Conservation (phyloP, 305 asterid genomes). For the Rubia peregrina region DNA sequence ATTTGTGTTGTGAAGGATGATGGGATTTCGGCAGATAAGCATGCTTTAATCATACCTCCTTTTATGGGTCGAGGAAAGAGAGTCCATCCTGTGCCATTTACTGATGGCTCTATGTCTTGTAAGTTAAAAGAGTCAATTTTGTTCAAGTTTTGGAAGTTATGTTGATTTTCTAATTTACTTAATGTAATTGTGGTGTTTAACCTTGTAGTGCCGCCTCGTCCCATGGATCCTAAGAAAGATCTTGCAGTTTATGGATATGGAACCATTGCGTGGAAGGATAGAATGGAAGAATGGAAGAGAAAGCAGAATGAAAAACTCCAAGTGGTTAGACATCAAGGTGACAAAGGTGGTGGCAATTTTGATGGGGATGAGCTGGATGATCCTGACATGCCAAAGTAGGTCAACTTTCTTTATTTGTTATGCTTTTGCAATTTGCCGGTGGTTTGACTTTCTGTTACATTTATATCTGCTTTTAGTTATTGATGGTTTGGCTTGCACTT, state of each 20-base stretch:
- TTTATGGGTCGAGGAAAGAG: conserved; percentile 65
- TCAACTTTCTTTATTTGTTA: conserved; percentile 21
- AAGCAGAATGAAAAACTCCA: conserved; percentile 83
- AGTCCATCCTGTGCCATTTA: conserved; percentile 63
- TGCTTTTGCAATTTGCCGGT: conserved; percentile 41
- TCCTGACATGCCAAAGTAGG: conserved; percentile 94
- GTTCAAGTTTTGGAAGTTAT: background rate
- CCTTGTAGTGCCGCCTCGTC: conserved; percentile 71
- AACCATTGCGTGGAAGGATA: conserved; percentile 93
- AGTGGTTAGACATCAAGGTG: conserved; percentile 85
- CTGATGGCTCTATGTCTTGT: conserved; percentile 70
- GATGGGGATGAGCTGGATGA: conserved; percentile 72
- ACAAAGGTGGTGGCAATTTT: conserved; percentile 36
- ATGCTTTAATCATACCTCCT: conserved; percentile 90
- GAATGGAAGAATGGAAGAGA: conserved; percentile 98
- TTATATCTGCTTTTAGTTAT: background rate
- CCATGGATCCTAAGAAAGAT: conserved; percentile 97
- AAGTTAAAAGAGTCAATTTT: conserved; percentile 17
- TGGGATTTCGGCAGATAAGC: conserved; percentile 85
- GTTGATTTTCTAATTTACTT: conserved; percentile 7
- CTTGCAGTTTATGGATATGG: conserved; percentile 96
- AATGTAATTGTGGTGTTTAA: conserved; percentile 11
- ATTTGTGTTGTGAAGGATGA: conserved; percentile 54
- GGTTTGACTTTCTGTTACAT: conserved; percentile 25
- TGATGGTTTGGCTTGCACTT: conserved; percentile 8